Conservation (phyloP, 2,329 filamentous ascomycete genomes). For the Diplodia corticola region DNA sequence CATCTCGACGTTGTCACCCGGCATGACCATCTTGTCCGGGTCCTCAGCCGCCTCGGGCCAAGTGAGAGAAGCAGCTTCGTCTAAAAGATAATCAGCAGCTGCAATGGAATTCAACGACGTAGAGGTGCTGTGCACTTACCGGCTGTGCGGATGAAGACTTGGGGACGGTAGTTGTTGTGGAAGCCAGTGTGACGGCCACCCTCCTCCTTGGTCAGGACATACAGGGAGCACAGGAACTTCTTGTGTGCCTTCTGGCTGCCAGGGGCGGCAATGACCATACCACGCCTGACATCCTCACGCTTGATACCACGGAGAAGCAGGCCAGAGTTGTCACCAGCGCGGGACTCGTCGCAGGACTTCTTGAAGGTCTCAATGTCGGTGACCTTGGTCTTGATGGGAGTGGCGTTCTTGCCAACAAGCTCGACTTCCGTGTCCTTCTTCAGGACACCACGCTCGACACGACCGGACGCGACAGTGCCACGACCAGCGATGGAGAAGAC, state of each 20-base stretch:
- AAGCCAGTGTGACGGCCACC: constrained; percentile 97
- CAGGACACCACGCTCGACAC: constrained; percentile 91
- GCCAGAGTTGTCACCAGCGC: constrained; percentile 97
- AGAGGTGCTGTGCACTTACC: constrained; percentile 56
- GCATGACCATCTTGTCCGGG: constrained; percentile 83
- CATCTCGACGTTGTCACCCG: constrained; percentile 99
- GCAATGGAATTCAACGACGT: not conserved
- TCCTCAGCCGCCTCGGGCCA: constrained; percentile 86
- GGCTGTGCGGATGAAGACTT: constrained; percentile 93
- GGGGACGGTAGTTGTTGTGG: constrained; percentile 92
- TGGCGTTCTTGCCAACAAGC: constrained; percentile 80
- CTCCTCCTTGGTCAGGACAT: constrained; percentile 96
- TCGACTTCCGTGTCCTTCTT: constrained; percentile 96
- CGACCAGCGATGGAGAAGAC: constrained; percentile 67
- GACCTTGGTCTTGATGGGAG: constrained; percentile 95
- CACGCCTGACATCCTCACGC: constrained; percentile 90
- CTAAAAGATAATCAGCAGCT: constrained; percentile 32
- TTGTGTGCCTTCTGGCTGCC: constrained; percentile 81
- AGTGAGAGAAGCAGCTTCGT: constrained; percentile 71
- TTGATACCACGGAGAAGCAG: constrained; percentile 93
- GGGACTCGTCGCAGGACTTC: constrained; percentile 96
- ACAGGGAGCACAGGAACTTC: constrained; percentile 94
- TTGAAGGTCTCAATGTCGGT: constrained; percentile 99
- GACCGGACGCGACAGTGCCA: constrained; percentile 94
- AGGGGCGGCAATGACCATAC: constrained; percentile 89